Conservation (phyloP, 179 eudicot species). For the Spergularia azorica region DNA sequence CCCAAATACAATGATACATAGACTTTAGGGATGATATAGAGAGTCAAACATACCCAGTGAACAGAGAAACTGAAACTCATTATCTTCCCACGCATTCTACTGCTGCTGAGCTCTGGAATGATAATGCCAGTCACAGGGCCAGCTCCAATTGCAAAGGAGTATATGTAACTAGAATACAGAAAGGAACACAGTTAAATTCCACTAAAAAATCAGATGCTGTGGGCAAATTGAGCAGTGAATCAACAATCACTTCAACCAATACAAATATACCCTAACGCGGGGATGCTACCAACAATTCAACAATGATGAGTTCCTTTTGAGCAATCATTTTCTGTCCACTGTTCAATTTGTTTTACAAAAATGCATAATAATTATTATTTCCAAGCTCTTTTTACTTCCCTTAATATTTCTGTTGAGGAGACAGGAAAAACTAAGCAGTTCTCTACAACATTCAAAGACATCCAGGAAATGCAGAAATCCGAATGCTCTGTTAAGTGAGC, state of each 20-base stretch:
- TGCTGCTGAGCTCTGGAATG: conserved; percentile 86
- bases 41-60: conserved; percentile 63
- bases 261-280: too few species aligned
- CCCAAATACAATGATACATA: too few species aligned
- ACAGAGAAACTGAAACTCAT: conserved; percentile 84
- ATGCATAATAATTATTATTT: background rate
- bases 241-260: too few species aligned
- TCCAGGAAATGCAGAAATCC: background rate
- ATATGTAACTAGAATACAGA: conserved; percentile 57
- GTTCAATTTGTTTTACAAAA: too few species aligned
- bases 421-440: background rate
- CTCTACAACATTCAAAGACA: conserved; percentile 2
- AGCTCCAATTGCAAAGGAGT: conserved; percentile 74
- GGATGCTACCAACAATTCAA: too few species aligned
- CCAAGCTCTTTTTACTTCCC: conserved; percentile 7
- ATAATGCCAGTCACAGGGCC: conserved; percentile 87
- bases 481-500: too few species aligned
- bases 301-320: too few species aligned
- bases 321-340: too few species aligned
- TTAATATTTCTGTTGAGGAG: background rate
- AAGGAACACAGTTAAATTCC: background rate
- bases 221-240: too few species aligned
- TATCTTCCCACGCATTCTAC: conserved; percentile 73
- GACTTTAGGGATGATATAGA: too few species aligned
- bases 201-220: too few species aligned